Base-by-base conservation (phyloP, 495 filamentous ascomycete genomes). In the Lineolata rhizophorae region DNA sequence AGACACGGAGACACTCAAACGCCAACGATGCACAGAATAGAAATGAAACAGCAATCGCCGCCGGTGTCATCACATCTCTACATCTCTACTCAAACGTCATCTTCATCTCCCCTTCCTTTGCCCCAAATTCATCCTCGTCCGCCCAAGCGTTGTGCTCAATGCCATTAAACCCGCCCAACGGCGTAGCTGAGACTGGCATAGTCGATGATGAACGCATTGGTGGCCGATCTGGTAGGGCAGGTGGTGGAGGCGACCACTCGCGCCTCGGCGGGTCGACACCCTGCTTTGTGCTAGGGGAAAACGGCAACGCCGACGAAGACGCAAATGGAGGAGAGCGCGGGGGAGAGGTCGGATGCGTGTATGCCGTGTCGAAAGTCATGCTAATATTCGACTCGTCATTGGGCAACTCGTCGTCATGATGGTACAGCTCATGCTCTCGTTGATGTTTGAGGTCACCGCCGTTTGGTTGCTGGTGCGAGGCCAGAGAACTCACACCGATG, bases 101-200 rank as follows among this genome's bases (percentile, higher is more conserved):
- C 20, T 56, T 55, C 24, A 72, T 56, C 36, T 69, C 63, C 20
- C 47, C 45, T 35, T 59, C 63, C 26, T 58, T n/a, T n/a, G n/a
- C 49, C 14, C 50, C 57, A 27, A 53, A 57, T 32, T 58, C 49
- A 43, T 78, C 76, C 29, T 74, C 65, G 34, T 85, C 78, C 0
- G 70, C 74, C 83, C 83, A 93, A 5, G 80, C 78, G 53, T 93
- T 81, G 28, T 58, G 70, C 40, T 56, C 75, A n/a, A n/a, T n/a
- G n/a, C n/a, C n/a, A n/a, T n/a, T n/a, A n/a, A n/a, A n/a, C n/a
- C n/a, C n/a, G n/a, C n/a, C n/a, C n/a, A n/a, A n/a, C 20, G 61
- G 49, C 24, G 56, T 40, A 50, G 69, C 20, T 13, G 43, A 42
- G 17, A 48, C 41, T 8, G 53, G 52, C 43, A 50, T 54, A 9